phyloP scores from a whole-genome alignment of 192 early-diverging fungal species.

The Globomyces pollinis-pini region DNA sequence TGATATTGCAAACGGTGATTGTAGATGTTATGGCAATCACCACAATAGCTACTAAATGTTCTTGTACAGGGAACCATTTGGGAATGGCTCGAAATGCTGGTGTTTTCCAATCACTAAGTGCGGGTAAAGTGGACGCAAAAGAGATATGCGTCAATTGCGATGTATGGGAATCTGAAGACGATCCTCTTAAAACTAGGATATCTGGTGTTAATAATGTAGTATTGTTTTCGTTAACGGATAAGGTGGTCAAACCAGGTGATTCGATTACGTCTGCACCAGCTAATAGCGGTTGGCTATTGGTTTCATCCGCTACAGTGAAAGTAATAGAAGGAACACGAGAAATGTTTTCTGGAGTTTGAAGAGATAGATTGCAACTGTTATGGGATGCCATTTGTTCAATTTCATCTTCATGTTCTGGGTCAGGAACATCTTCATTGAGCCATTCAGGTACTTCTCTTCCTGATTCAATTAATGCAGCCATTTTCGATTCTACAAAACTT shows the following conservation, averaged over 20 bases:
- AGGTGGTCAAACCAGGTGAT: neutral
- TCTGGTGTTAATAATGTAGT: no score
- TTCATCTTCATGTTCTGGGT: neutral
- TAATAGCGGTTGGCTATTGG: neutral
- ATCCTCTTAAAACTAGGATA: no score
- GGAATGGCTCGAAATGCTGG: conserved; percentile 7
- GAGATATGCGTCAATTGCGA: neutral
- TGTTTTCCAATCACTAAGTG: neutral
- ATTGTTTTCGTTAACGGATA: neutral
- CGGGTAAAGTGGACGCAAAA: neutral
- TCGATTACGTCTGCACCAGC: neutral
- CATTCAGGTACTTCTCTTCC: neutral
- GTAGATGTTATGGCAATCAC: conserved; percentile 5
- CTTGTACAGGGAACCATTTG: neutral
- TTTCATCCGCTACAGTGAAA: neutral
- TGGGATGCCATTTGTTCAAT: neutral
- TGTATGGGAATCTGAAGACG: neutral
- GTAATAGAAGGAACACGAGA: neutral
- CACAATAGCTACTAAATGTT: neutral
- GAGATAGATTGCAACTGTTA: no score
- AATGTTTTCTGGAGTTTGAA: neutral
- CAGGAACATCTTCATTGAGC: neutral
- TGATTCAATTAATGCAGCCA: neutral
- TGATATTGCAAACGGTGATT: no score
- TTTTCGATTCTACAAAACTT: neutral